Evolutionary conservation across 257 asterid species (phyloP).

Genomic region (Anisodus acutangulus): DNA sequence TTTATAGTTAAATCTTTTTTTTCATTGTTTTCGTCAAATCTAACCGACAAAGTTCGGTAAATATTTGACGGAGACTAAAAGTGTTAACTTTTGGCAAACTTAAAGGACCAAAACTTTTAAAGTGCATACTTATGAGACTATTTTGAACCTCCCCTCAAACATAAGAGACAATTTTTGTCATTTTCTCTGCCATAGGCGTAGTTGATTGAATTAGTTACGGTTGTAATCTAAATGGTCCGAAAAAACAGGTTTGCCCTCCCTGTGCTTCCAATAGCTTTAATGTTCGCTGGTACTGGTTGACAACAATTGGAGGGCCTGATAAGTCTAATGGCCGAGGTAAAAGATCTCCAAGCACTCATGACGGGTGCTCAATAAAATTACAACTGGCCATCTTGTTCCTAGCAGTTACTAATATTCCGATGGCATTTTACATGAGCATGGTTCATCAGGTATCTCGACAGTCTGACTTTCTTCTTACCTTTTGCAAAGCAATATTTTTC

Average conservation of each 20-base stretch:
- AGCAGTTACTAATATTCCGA: conserved; percentile 80
- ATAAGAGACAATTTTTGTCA: no score
- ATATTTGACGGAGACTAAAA: no score
- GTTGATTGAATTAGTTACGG: conserved; percentile 27
- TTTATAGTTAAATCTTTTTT: no score
- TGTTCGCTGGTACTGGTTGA: conserved; percentile 77
- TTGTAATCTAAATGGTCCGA: conserved; percentile 50
- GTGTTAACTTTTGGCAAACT: no score
- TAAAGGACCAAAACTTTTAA: no score
- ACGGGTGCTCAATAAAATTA: conserved; percentile 44
- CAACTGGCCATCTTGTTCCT: conserved; percentile 57
- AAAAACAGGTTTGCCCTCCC: conserved; percentile 93
- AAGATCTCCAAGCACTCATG: conserved; percentile 38
- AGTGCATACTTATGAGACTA: no score
- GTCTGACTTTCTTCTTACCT: neutral
- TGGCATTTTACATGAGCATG: conserved; percentile 92
- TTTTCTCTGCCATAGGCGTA: neutral
- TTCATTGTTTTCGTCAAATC: no score
- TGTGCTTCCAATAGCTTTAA: conserved; percentile 88
- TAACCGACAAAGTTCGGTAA: no score
- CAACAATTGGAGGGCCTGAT: conserved; percentile 45
- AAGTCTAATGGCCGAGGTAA: conserved; percentile 39
- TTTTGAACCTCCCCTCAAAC: no score
- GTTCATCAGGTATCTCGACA: conserved; percentile 78
- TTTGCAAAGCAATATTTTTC: neutral